phyloP scores from a whole-genome alignment of 2,329 filamentous ascomycete genomes.

The Talaromyces piceae region DNA sequence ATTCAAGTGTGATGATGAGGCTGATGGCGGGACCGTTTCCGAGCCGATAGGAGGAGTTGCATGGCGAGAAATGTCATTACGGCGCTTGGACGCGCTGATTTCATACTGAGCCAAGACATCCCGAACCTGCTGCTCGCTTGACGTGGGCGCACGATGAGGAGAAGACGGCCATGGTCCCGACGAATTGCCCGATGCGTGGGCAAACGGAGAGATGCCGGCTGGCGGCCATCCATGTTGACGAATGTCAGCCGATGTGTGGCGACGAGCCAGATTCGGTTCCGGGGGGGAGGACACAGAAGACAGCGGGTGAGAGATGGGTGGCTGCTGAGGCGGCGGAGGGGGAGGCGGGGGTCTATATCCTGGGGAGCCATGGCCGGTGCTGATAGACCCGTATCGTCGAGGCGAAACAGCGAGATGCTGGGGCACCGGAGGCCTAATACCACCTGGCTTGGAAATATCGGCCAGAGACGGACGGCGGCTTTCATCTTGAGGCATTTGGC shows the following conservation, averaged over 20 bases:
- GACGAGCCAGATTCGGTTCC: slow-evolving; percentile 62
- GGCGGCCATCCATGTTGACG: slow-evolving; percentile 73
- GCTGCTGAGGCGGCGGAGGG: slow-evolving; percentile 50
- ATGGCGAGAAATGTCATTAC: slow-evolving; percentile 43
- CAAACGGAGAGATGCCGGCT: slow-evolving; percentile 55
- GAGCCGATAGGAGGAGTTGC: slow-evolving; percentile 42
- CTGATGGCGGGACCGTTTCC: slow-evolving; percentile 1
- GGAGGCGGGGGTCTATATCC: slow-evolving; percentile 64
- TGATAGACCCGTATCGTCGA: slow-evolving; percentile 81
- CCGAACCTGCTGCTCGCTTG: slow-evolving; percentile 55
- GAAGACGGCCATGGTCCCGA: slow-evolving; percentile 61
- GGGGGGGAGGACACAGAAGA: slow-evolving; percentile 51
- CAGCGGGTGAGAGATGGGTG: slow-evolving; percentile 58
- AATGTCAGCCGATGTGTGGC: slow-evolving; percentile 94
- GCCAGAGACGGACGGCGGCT: slow-evolving; percentile 63
- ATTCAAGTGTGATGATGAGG: slow-evolving; percentile 21
- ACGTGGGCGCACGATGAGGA: slow-evolving; percentile 45
- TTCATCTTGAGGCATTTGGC: slow-evolving; percentile 80
- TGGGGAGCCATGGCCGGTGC: slow-evolving; percentile 60
- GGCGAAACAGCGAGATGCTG: slow-evolving; percentile 74
- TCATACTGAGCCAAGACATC: slow-evolving; percentile 60
- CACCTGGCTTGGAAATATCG: slow-evolving; percentile 53
- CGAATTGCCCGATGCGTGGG: slow-evolving; percentile 54
- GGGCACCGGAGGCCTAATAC: slow-evolving; percentile 70
- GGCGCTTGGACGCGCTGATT: slow-evolving; percentile 48